Evolutionary conservation across 164 flowering plant species (phyloP).

Genomic region (Macadamia integrifolia): DNA sequence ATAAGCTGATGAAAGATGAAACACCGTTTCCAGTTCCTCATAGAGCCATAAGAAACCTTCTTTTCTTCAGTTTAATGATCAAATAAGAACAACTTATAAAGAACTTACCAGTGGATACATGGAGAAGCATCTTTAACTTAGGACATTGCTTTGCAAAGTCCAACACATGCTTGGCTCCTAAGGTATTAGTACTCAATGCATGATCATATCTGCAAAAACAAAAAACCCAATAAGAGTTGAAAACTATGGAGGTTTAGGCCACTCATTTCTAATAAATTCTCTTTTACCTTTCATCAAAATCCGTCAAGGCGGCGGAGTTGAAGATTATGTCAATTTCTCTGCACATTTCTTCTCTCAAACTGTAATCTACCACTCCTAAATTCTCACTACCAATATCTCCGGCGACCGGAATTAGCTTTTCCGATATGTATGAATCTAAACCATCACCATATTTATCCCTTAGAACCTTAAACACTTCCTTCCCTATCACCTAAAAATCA

Average conservation of each 20-base stretch:
- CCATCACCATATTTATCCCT: conserved; percentile 34
- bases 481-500: conserved; percentile 38
- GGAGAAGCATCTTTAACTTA: conserved; percentile 39
- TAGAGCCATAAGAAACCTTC: too few relatives aligned
- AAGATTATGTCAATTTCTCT: conserved; percentile 39
- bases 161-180: conserved; percentile 46
- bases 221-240: background rate
- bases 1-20: conserved; percentile 36
- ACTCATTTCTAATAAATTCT: background rate
- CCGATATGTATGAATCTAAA: conserved; percentile 29
- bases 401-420: conserved; percentile 35
- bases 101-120: conserved; percentile 55
- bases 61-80: too few relatives aligned
- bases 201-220: conserved; percentile 43
- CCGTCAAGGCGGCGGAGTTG: conserved; percentile 58
- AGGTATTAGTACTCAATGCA: conserved; percentile 45
- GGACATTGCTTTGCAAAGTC: conserved; percentile 53
- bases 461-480: conserved; percentile 52
- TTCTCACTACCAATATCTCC: conserved; percentile 43
- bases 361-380: conserved; percentile 37
- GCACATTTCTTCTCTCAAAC: conserved; percentile 35
- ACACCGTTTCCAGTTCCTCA: too few relatives aligned
- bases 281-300: conserved; percentile 48
- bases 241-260: too few relatives aligned
- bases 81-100: too few relatives aligned